Conservation (phyloP, 805 yeast species). For the Clavispora vitiphila region DNA sequence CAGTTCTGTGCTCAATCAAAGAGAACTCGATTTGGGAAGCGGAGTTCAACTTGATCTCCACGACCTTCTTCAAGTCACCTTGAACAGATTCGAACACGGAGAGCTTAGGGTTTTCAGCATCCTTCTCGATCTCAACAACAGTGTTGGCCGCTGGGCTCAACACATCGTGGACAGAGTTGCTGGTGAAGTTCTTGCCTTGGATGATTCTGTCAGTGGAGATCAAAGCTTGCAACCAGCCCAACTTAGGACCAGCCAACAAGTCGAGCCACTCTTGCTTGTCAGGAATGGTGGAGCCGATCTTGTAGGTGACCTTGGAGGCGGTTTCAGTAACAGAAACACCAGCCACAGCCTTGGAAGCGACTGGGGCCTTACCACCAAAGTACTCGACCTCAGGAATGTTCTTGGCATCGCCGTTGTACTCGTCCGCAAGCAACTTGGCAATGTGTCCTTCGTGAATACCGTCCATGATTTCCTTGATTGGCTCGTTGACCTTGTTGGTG, state of each 20-base stretch:
- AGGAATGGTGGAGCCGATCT: slow-evolving; percentile 34
- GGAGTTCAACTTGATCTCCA: slow-evolving; percentile 50
- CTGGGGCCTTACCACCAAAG: slow-evolving; percentile 65
- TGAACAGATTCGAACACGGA: slow-evolving; percentile 66
- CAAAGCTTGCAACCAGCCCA: slow-evolving; percentile 90
- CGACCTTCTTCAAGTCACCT: slow-evolving; percentile 65
- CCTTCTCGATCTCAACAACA: slow-evolving; percentile 54
- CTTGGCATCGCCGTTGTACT: slow-evolving; percentile 64
- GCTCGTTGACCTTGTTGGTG: slow-evolving; percentile 84
- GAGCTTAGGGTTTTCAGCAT: slow-evolving; percentile 54
- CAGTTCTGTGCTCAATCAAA: slow-evolving; percentile 85
- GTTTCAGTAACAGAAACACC: slow-evolving; percentile 33
- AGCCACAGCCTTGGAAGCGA: slow-evolving; percentile 16
- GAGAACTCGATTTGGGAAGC: slow-evolving; percentile 57
- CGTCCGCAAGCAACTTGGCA: slow-evolving; percentile 57
- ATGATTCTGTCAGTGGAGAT: slow-evolving; percentile 73
- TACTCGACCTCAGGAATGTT: slow-evolving; percentile 85
- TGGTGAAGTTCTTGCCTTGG: slow-evolving; percentile 75
- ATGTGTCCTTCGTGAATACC: slow-evolving; percentile 89
- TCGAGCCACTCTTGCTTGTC: slow-evolving; percentile 58
- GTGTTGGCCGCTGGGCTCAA: slow-evolving; percentile 67
- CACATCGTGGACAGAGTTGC: slow-evolving; percentile 76
- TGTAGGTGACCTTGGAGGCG: slow-evolving; percentile 28
- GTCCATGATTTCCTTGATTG: slow-evolving; percentile 86
- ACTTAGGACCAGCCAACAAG: slow-evolving; percentile 70